Evolutionary conservation across 331 rosid species (phyloP), one percentile per base, ranked within the genome.

Genomic region (Acacia pycnantha): DNA sequence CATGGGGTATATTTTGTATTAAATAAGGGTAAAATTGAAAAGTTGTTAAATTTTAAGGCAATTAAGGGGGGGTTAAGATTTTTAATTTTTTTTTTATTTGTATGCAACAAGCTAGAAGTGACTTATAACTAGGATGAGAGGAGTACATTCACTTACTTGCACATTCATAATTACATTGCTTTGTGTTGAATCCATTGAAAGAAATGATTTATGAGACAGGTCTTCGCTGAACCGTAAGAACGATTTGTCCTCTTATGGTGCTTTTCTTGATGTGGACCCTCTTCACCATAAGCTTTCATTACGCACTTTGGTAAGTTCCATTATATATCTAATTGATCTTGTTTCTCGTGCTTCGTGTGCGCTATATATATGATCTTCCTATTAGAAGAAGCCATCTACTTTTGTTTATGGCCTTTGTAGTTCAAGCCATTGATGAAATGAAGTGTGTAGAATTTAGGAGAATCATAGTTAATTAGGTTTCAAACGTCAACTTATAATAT

Each of bases 241-340:
- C 51, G 90, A 84, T 21, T 76, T 86, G 82, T 35, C 91, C 26
- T 84, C 80, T 4, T 88, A 86, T 77, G 91, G 88, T 41, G 79
- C 88, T 41, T 88, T 84, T 58, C 75, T 86, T 9, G 70, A 80
- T 46, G 24, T 88, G 29, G 84, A 84, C 65, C 88, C 82, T 44
- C 59, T 10, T 44, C 84, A 66, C 21, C 74, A 70, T 0, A 69
- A 69, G 2, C 74, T 70, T 5, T 70, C 54, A 12, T 54, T 70
- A 13, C 31, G 74, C 31, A 43, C 54, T 47, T 22, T 70, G 74
- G 74, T 70, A 43, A 70, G 54, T 70, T 70, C 54, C 74, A 70
- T 1, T 46, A 0, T n/a, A 51, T 18, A 16, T 51, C 21, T 18
- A 53, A 53, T 19, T 21, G 6, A 53, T 53, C 61, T 19, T 53